phyloP scores from a whole-genome alignment of 805 yeast species.

The Saccharomyces paradoxus region DNA sequence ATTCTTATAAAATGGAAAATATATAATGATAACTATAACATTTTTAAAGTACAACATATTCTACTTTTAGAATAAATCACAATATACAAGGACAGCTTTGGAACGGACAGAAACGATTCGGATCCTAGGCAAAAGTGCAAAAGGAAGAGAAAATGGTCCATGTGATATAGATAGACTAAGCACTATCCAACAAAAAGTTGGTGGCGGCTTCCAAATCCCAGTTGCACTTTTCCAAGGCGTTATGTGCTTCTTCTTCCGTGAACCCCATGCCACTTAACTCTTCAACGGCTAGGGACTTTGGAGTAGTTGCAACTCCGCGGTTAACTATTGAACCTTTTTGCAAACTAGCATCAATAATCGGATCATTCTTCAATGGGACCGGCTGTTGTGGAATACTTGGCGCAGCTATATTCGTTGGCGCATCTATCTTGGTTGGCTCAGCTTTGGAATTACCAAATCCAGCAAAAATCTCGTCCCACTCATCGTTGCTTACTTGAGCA shows the following conservation, averaged over 20 bases:
- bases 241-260: conserved; percentile 50
- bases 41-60: background rate
- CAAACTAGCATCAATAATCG: conserved; percentile 2
- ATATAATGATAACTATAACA: background rate
- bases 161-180: conserved; percentile 27
- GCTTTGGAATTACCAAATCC: conserved; percentile 57
- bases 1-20: background rate
- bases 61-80: background rate
- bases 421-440: conserved; percentile 3
- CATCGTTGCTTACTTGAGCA: conserved; percentile 44
- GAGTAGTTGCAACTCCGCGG: conserved; percentile 36
- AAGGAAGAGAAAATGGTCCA: background rate
- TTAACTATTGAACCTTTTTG: conserved; percentile 8
- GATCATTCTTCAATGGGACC: conserved; percentile 2
- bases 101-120: background rate
- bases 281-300: conserved; percentile 52
- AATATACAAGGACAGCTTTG: background rate
- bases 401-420: conserved; percentile 1
- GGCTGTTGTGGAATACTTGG: conserved; percentile 4
- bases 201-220: conserved; percentile 87
- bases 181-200: conserved; percentile 68
- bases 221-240: conserved; percentile 58
- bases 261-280: conserved; percentile 91
- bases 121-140: conserved; percentile 1
- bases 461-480: conserved; percentile 91